Evolutionary conservation across 768 basidiomycete species (phyloP).

Genomic region (Imleria badia): DNA sequence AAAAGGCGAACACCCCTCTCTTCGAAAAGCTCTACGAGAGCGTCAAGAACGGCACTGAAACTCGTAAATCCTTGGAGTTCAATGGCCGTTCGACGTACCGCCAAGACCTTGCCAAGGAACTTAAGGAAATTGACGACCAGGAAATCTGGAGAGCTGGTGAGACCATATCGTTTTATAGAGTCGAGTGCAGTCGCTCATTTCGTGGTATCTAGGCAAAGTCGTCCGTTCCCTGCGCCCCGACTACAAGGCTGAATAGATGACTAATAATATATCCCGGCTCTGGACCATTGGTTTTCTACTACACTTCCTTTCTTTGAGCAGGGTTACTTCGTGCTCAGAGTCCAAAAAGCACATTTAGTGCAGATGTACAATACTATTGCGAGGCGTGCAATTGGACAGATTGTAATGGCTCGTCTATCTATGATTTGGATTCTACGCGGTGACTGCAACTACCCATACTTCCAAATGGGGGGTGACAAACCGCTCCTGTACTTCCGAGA

Average conservation of each 20-base stretch:
- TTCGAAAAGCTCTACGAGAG: conserved; percentile 95
- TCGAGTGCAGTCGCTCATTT: conserved; percentile 5
- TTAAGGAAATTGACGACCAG: conserved; percentile 93
- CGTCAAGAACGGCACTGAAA: conserved; percentile 94
- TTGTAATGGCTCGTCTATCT: not conserved
- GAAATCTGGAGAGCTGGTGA: conserved; percentile 96
- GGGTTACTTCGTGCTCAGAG: conserved; percentile 11
- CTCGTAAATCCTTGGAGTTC: conserved; percentile 94
- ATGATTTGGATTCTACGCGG: too few species aligned
- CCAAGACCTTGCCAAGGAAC: conserved; percentile 87
- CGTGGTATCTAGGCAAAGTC: conserved; percentile 60
- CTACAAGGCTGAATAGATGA: conserved; percentile 61
- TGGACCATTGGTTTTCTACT: conserved; percentile 6
- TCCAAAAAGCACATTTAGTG: conserved; percentile 31
- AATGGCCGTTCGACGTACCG: conserved; percentile 92
- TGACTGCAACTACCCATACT: not conserved
- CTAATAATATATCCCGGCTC: not conserved
- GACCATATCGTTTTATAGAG: conserved; percentile 19
- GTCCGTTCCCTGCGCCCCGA: conserved; percentile 89
- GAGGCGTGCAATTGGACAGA: not conserved
- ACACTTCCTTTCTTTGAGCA: conserved; percentile 6
- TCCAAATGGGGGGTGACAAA: conserved; percentile 3
- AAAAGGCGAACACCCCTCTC: conserved; percentile 90
- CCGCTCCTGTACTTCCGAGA: not conserved
- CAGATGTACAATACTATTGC: conserved; percentile 22